A percentile compares a stretch with the other conserved stretches of the same genome.
Evolutionary conservation across 805 yeast genomes (phyloP).

Genomic region (Nakazawaea siamensis): DNA sequence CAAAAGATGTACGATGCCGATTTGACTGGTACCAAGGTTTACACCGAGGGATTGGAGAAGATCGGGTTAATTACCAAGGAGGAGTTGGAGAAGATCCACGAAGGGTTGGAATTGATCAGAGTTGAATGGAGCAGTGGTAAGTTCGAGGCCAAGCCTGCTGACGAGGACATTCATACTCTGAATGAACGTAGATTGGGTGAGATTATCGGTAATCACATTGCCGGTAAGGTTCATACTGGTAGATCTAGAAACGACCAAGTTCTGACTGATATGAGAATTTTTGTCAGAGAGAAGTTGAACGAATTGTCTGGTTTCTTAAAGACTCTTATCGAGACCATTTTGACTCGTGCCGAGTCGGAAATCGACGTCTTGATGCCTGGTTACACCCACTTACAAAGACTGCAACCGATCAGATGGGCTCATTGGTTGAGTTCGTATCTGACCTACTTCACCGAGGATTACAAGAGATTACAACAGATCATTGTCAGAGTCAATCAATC

Average conservation of each 20-base stretch:
- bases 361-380: slow-evolving; percentile 97
- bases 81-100: slow-evolving; percentile 75
- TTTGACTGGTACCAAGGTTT: slow-evolving; percentile 87
- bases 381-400: slow-evolving; percentile 96
- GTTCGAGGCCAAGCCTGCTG: slow-evolving; percentile 77
- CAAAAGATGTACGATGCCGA: slow-evolving; percentile 92
- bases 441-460: slow-evolving; percentile 87
- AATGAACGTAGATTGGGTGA: slow-evolving; percentile 97
- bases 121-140: slow-evolving; percentile 71
- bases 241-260: slow-evolving; percentile 98
- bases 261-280: slow-evolving; percentile 97
- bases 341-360: slow-evolving; percentile 74
- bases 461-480: slow-evolving; percentile 75
- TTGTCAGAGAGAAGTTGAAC: slow-evolving; percentile 73
- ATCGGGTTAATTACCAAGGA: slow-evolving; percentile 63
- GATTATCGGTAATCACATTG: slow-evolving; percentile 83
- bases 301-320: slow-evolving; percentile 49
- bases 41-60: slow-evolving; percentile 79
- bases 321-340: slow-evolving; percentile 57
- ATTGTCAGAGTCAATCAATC: slow-evolving; percentile 76
- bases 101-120: slow-evolving; percentile 65
- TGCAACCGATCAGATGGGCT: slow-evolving; percentile 99
- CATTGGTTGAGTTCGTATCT: slow-evolving; percentile 96
- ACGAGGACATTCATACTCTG: slow-evolving; percentile 98
- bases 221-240: slow-evolving; percentile 99